These are phyloP conservation scores for Casuarina glauca DNA, from an alignment of 306 rosid genomes.

Conservation along the genomic window DNA sequence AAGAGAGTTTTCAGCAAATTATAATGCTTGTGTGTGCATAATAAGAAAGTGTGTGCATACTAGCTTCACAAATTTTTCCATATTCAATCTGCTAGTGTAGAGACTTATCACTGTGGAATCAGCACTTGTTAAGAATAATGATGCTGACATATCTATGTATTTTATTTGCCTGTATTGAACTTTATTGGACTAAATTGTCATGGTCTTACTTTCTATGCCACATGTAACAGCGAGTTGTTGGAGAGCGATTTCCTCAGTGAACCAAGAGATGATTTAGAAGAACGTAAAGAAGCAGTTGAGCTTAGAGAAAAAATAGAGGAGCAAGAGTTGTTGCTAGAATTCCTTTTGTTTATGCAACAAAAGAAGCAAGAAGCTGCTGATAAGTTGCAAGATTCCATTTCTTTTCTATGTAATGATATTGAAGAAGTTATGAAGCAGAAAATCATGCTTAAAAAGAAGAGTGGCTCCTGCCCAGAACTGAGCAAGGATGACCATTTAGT, in stretches of 20 bases:
- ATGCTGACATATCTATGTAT: conserved; percentile 3
- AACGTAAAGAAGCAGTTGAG: conserved; percentile 85
- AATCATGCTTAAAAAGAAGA: conserved; percentile 53
- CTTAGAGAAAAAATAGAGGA: conserved; percentile 80
- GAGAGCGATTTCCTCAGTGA: conserved; percentile 81
- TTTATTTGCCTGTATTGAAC: conserved; percentile 1
- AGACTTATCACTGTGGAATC: conserved; percentile 11
- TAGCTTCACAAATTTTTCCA: background rate
- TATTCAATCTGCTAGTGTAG: conserved; percentile 15
- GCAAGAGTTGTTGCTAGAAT: conserved; percentile 83
- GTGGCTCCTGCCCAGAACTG: conserved; percentile 42
- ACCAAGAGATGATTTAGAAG: conserved; percentile 74
- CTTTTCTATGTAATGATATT: conserved; percentile 79
- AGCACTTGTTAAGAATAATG: conserved; percentile 9
- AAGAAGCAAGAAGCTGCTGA: conserved; percentile 78
- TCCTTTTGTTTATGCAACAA: conserved; percentile 72
- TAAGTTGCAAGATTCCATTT: conserved; percentile 74
- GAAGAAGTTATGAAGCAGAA: conserved; percentile 81
- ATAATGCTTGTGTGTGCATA: background rate
- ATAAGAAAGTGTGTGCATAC: background rate
- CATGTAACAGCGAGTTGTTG: conserved; percentile 74
- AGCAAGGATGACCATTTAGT: conserved; percentile 49
- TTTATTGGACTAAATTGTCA: conserved; percentile 8
- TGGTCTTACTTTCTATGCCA: conserved; percentile 30
- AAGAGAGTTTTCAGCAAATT: background rate